phyloP scores from a whole-genome alignment of 768 basidiomycete species.

The Mycena polygramma region DNA sequence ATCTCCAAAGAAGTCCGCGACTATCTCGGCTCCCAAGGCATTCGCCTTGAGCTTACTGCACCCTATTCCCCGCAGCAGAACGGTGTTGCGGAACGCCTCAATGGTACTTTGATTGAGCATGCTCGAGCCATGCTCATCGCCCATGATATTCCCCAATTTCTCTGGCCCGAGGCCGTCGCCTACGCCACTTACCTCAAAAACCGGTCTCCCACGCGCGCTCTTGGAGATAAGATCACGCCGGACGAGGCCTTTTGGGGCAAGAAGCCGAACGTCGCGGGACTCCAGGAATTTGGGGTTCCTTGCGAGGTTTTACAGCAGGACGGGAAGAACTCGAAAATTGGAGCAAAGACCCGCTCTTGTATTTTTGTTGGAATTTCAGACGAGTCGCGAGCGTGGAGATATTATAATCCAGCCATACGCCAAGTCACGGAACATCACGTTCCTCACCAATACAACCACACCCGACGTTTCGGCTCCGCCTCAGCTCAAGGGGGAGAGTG shows the following conservation, averaged over 20 bases:
- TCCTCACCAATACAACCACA: background rate
- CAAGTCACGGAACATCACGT: slow-evolving; percentile 38
- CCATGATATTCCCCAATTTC: slow-evolving; percentile 22
- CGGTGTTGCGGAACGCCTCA: slow-evolving; percentile 46
- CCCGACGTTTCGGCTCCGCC: slow-evolving; percentile 12
- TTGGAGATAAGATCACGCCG: slow-evolving; percentile 28
- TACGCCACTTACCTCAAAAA: slow-evolving; percentile 41
- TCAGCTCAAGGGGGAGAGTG: background rate
- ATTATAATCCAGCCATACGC: slow-evolving; percentile 10
- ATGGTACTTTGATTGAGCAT: slow-evolving; percentile 41
- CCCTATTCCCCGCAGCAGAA: slow-evolving; percentile 44
- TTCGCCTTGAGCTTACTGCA: slow-evolving; percentile 9
- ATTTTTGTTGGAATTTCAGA: too few relatives aligned
- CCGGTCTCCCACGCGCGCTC: slow-evolving; percentile 30
- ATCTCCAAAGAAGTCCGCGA: slow-evolving; percentile 21
- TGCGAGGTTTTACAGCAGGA: too few relatives aligned
- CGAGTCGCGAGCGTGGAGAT: too few relatives aligned
- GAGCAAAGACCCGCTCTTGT: too few relatives aligned
- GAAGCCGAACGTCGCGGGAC: slow-evolving; percentile 36
- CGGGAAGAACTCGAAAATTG: too few relatives aligned
- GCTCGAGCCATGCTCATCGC: slow-evolving; percentile 40
- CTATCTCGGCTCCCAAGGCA: slow-evolving; percentile 39
- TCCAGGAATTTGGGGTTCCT: too few relatives aligned
- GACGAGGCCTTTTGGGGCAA: slow-evolving; percentile 34
- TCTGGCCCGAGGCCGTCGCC: slow-evolving; percentile 40